A percentile compares a stretch with the other conserved stretches of the same genome.
These are phyloP conservation scores for Phytophthora capsici DNA, from an alignment of 352 stramenopile species.

Conservation along the genomic window DNA sequence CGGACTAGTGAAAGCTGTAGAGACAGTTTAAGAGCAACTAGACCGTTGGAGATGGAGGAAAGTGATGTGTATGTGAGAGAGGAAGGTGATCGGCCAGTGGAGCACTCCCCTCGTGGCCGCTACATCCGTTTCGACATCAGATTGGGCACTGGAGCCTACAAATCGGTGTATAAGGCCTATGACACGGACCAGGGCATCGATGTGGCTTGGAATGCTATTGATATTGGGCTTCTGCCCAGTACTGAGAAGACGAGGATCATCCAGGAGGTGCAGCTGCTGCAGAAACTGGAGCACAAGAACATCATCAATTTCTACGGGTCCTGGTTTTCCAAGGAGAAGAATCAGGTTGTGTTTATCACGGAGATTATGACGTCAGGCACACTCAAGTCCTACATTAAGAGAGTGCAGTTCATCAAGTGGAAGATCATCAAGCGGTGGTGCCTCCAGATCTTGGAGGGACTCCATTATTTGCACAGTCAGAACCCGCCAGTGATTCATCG, in stretches of 20 bases:
- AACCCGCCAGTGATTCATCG: slow-evolving; percentile 93
- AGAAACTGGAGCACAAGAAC: slow-evolving; percentile 98
- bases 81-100: slow-evolving; percentile 75
- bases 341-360: slow-evolving; percentile 99
- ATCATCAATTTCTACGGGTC: slow-evolving; percentile 99
- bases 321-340: slow-evolving; percentile 98
- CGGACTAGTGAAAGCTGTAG: too few species aligned
- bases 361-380: slow-evolving; percentile 98
- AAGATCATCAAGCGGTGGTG: slow-evolving; percentile 99
- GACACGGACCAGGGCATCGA: slow-evolving; percentile 99
- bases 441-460: slow-evolving; percentile 96
- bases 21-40: too few species aligned
- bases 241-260: slow-evolving; percentile 96
- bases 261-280: slow-evolving; percentile 97
- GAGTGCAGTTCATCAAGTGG: slow-evolving; percentile 98
- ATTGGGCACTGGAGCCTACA: slow-evolving; percentile 88
- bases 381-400: slow-evolving; percentile 97
- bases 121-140: slow-evolving; percentile 90
- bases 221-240: slow-evolving; percentile 95
- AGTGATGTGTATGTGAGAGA: slow-evolving; percentile 76
- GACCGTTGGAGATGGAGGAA: slow-evolving; percentile 53
- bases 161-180: slow-evolving; percentile 95
- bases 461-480: slow-evolving; percentile 93
- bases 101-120: slow-evolving; percentile 79
- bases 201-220: slow-evolving; percentile 99